Evolutionary conservation across 805 yeast species (phyloP), one percentile per base, ranked within the genome.

Genomic region (Jamesozyma jinghongensis): DNA sequence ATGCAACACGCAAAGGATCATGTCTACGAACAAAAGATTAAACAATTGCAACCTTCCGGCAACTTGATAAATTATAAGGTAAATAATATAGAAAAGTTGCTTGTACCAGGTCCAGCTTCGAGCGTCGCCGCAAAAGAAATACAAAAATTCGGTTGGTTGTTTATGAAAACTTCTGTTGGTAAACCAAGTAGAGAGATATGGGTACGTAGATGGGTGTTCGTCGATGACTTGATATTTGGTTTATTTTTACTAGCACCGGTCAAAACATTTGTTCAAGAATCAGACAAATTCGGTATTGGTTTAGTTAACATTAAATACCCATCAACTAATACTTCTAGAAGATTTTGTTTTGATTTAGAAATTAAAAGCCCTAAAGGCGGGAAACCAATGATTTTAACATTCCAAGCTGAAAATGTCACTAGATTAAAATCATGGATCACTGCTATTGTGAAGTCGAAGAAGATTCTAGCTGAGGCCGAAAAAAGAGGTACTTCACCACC

Each of bases 121-220:
- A 30, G 16, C 5, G 11, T 13, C 4, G 14, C 19, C 17, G n/a
- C 12, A 17, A 13, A 19, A 22, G 26, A 22, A 10, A 7, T 22
- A 22, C 86, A 79, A 49, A 84, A 81, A 49, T 85, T 83, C 55
- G 96, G 96, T 4, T 86, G 95, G 84, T 66, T 88, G 22, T 79
- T 74, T 50, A 73, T 88, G 76, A 84, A 81, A 54, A 79, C 90
- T 1, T 62, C 67, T 36, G 67, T 65, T 3, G 79, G 77, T 12
- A 31, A 32, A 14, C 73, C 79, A 1, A 62, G 71, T 14, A 71
- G 80, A 43, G 73, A 73, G 12, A 65, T 75, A 1, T 90, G 97
- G 97, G 82, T 79, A 1, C 70, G 79, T 43, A 67, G 95, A 42
- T 88, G 97, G 97, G 48, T 57, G 2, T 90, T 83, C 54, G 67